Evolutionary conservation across 2,329 filamentous ascomycete species (phyloP).

Genomic region (Aspergillus cejpii): DNA sequence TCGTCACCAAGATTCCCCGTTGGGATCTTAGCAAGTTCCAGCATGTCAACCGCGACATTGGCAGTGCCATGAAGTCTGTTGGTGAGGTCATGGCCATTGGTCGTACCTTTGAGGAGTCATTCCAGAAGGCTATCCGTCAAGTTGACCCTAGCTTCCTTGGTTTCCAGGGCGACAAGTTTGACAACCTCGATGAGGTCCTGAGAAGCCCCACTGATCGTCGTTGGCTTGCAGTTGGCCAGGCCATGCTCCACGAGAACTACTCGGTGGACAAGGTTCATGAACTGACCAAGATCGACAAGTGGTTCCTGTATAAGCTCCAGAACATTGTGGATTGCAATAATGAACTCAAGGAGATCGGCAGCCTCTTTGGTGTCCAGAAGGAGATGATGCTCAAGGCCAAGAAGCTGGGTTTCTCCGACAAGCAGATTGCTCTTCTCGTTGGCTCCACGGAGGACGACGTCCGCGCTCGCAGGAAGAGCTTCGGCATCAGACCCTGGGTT

Average conservation of each 20-base stretch:
- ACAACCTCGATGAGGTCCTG: conserved; percentile 82
- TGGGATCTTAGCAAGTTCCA: conserved; percentile 99
- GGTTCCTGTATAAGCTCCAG: conserved; percentile 97
- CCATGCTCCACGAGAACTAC: conserved; percentile 96
- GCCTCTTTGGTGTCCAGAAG: conserved; percentile 76
- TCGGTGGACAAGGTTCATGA: conserved; percentile 86
- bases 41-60: conserved; percentile 95
- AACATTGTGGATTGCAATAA: conserved; percentile 90
- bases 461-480: conserved; percentile 72
- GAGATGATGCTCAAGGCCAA: conserved; percentile 86
- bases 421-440: conserved; percentile 83
- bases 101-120: conserved; percentile 95
- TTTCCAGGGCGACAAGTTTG: conserved; percentile 93
- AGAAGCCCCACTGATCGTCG: conserved; percentile 90
- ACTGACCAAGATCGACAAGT: conserved; percentile 97
- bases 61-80: conserved; percentile 97
- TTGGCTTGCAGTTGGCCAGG: conserved; percentile 95
- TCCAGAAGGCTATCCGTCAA: conserved; percentile 97
- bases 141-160: conserved; percentile 88
- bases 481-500: conserved; percentile 89
- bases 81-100: conserved; percentile 99
- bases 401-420: conserved; percentile 96
- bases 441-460: conserved; percentile 84
- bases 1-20: conserved; percentile 96
- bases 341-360: conserved; percentile 77